Conservation (phyloP, 805 yeast species). For the Metschnikowia rubicola region DNA sequence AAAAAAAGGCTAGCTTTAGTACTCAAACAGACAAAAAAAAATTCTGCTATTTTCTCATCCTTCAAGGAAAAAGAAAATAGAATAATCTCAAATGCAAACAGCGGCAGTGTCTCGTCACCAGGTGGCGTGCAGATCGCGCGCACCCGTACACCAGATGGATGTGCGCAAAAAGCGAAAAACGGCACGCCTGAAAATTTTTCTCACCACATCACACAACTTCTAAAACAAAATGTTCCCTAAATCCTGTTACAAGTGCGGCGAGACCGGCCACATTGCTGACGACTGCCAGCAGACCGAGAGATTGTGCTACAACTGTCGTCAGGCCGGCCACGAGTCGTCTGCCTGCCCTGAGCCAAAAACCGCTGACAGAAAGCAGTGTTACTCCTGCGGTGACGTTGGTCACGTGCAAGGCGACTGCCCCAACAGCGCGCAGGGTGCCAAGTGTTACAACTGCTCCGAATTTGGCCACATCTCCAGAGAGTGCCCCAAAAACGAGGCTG, state of each 20-base stretch:
- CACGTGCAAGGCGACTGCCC: conserved; percentile 87
- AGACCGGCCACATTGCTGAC: conserved; percentile 86
- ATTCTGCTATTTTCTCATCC: too few relatives aligned
- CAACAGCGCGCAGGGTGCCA: conserved; percentile 58
- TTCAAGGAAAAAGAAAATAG: too few relatives aligned
- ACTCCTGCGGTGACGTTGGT: conserved; percentile 88
- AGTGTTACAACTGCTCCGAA: conserved; percentile 77
- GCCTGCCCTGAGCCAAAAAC: conserved; percentile 89
- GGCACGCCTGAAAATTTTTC: background rate
- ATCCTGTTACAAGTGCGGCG: conserved; percentile 91
- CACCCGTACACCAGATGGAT: background rate
- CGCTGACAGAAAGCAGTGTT: conserved; percentile 82
- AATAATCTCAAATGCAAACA: too few relatives aligned
- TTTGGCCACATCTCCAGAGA: conserved; percentile 81
- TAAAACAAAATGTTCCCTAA: conserved; percentile 46
- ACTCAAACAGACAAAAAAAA: too few relatives aligned
- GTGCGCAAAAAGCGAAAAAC: background rate
- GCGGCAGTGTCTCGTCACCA: too few relatives aligned
- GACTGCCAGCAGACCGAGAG: conserved; percentile 81
- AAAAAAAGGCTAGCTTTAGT: too few relatives aligned
- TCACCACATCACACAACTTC: background rate
- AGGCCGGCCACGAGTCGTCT: conserved; percentile 84
- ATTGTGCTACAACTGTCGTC: conserved; percentile 88
- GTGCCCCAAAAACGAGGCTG: conserved; percentile 50
- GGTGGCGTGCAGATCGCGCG: too few relatives aligned